Evolutionary conservation across 495 filamentous ascomycete genomes (phyloP).

Genomic region (Neurospora sp.): DNA sequence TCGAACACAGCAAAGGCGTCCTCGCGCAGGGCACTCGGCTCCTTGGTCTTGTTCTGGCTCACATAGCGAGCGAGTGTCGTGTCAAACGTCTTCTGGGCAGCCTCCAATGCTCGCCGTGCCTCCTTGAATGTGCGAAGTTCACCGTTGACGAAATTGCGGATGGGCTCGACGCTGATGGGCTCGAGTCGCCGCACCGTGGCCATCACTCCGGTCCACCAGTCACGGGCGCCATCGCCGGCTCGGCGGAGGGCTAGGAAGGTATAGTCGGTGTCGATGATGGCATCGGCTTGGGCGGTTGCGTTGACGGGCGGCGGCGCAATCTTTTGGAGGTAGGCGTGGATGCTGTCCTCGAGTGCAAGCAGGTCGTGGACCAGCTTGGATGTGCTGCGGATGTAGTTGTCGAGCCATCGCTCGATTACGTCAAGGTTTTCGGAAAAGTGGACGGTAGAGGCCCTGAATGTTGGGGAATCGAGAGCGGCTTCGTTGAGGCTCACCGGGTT

Average conservation of each 20-base stretch:
- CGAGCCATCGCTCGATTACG: conserved; percentile 85
- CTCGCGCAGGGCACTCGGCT: conserved; percentile 79
- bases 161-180: conserved; percentile 64
- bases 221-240: conserved; percentile 72
- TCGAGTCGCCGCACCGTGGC: conserved; percentile 65
- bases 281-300: conserved; percentile 63
- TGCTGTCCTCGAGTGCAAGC: conserved; percentile 52
- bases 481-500: conserved; percentile 85
- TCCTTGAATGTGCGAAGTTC: conserved; percentile 60
- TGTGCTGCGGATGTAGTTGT: conserved; percentile 69
- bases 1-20: conserved; percentile 96
- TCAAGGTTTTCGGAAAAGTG: conserved; percentile 93
- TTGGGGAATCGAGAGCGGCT: conserved; percentile 90
- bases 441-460: conserved; percentile 77
- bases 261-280: conserved; percentile 88
- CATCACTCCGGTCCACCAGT: conserved; percentile 75
- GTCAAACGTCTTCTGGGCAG: conserved; percentile 77
- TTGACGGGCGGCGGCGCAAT: conserved; percentile 56
- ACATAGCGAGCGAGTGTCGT: conserved; percentile 67
- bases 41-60: conserved; percentile 81
- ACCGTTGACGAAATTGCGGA: conserved; percentile 59
- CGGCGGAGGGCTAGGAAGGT: conserved; percentile 75
- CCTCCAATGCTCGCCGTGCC: conserved; percentile 59
- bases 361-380: conserved; percentile 69
- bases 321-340: conserved; percentile 64